phyloP scores from a whole-genome alignment of 192 early-diverging fungal genomes.

The Entophlyctis helioformis region DNA sequence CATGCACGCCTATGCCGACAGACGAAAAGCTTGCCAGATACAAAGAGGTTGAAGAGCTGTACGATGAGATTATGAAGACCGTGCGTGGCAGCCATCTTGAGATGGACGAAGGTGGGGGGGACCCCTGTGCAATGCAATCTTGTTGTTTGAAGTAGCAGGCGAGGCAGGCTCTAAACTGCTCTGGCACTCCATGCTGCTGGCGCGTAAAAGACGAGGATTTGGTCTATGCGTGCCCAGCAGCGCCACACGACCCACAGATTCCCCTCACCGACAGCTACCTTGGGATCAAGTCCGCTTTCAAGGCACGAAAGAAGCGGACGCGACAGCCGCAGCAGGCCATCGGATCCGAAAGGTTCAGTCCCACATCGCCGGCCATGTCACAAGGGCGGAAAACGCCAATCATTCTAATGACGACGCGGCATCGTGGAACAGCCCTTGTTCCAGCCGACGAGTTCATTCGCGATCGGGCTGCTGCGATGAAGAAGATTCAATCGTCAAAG shows the following conservation, averaged over 20 bases:
- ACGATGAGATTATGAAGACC: slow-evolving; percentile 44
- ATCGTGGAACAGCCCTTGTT: no score
- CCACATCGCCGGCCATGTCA: no score
- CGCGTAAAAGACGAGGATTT: slow-evolving; percentile 12
- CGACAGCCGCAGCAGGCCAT: no score
- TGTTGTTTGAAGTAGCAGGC: no score
- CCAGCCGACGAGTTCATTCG: slow-evolving; percentile 25
- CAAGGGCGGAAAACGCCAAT: no score
- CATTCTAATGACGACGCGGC: no score
- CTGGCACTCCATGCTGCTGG: background rate
- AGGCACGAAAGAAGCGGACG: no score
- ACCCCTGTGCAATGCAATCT: no score
- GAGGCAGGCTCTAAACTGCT: background rate
- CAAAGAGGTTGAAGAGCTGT: slow-evolving; percentile 48
- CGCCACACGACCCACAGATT: slow-evolving; percentile 22
- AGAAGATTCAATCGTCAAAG: slow-evolving; percentile 22
- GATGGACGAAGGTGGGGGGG: slow-evolving; percentile 18
- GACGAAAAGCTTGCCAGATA: slow-evolving; percentile 36
- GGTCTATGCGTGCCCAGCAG: slow-evolving; percentile 22
- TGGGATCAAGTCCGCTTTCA: slow-evolving; percentile 4
- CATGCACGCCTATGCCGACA: background rate
- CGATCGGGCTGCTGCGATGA: slow-evolving; percentile 35
- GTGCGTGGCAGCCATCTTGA: slow-evolving; percentile 27
- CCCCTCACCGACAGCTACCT: slow-evolving; percentile 10
- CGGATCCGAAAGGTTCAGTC: no score